Conservation (phyloP, 495 filamentous ascomycete species). For the Venustampulla echinocandica region DNA sequence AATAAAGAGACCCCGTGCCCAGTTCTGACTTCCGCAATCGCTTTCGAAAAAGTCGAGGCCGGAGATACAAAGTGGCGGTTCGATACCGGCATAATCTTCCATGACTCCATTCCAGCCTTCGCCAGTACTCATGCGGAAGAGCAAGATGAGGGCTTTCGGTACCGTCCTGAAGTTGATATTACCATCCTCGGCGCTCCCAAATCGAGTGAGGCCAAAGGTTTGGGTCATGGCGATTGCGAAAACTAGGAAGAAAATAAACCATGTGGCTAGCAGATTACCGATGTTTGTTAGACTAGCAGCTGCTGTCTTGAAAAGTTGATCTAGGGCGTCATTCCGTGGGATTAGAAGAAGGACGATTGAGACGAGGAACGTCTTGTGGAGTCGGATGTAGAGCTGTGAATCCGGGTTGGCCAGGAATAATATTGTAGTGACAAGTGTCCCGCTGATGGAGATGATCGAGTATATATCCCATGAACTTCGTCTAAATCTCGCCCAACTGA, state of each 20-base stretch:
- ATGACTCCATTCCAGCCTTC: conserved; percentile 96
- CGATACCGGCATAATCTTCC: conserved; percentile 85
- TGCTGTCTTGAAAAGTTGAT: conserved; percentile 98
- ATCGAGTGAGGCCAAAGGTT: conserved; percentile 89
- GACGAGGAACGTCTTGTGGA: conserved; percentile 92
- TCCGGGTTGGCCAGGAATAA: conserved; percentile 48
- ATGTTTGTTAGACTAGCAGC: conserved; percentile 91
- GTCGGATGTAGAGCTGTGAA: conserved; percentile 55
- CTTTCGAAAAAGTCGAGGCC: conserved; percentile 62
- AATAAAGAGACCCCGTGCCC: conserved; percentile 84
- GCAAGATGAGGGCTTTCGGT: conserved; percentile 83
- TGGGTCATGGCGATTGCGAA: conserved; percentile 96
- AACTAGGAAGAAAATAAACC: conserved; percentile 92
- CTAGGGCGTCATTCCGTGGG: conserved; percentile 91
- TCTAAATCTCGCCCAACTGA: conserved; percentile 88
- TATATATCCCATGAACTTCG: conserved; percentile 95
- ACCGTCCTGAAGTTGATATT: conserved; percentile 94
- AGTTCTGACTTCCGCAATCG: conserved; percentile 84
- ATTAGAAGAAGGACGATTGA: conserved; percentile 87
- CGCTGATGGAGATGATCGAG: conserved; percentile 76
- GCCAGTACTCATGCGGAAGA: conserved; percentile 86
- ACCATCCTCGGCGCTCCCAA: conserved; percentile 59
- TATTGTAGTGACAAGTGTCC: conserved; percentile 69
- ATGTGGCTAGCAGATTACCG: conserved; percentile 87
- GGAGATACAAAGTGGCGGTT: conserved; percentile 65